phyloP scores from a whole-genome alignment of 2,329 filamentous ascomycete genomes.

The Neofusicoccum sp. region DNA sequence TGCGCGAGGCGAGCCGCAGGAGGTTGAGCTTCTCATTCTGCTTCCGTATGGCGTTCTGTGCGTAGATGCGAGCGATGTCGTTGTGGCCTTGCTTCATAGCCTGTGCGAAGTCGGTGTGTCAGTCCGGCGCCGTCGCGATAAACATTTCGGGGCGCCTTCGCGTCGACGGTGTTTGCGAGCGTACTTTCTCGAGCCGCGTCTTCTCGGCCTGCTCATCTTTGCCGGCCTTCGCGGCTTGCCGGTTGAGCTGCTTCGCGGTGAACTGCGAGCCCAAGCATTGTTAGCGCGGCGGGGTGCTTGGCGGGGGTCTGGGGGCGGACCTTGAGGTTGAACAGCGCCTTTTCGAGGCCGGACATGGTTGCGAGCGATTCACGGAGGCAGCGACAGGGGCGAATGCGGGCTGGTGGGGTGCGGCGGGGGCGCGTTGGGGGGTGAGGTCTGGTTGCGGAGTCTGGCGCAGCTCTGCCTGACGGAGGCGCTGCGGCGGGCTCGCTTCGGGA shows the following conservation, averaged over 20 bases:
- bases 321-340: slow-evolving; percentile 62
- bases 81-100: slow-evolving; percentile 59
- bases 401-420: not conserved
- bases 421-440: not conserved
- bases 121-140: not conserved
- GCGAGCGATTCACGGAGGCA: not conserved
- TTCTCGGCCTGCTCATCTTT: slow-evolving; percentile 62
- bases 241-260: slow-evolving; percentile 62
- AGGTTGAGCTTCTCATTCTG: slow-evolving; percentile 62
- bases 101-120: slow-evolving; percentile 29
- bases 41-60: slow-evolving; percentile 62
- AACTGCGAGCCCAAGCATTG: slow-evolving; percentile 43
- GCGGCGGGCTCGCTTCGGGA: slow-evolving; percentile 6
- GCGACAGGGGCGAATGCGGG: not conserved
- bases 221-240: slow-evolving; percentile 60
- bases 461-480: not conserved
- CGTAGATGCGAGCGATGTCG: slow-evolving; percentile 63
- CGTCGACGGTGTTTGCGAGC: not conserved
- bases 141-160: not conserved
- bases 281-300: slow-evolving; percentile 24
- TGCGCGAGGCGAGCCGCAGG: slow-evolving; percentile 55
- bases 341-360: slow-evolving; percentile 60
- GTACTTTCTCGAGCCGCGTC: slow-evolving; percentile 60
- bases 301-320: slow-evolving; percentile 33
- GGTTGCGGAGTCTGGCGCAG: slow-evolving; percentile 8